phyloP scores from a whole-genome alignment of 1,284 basidiomycete species.

The Amylostereum areolatum region DNA sequence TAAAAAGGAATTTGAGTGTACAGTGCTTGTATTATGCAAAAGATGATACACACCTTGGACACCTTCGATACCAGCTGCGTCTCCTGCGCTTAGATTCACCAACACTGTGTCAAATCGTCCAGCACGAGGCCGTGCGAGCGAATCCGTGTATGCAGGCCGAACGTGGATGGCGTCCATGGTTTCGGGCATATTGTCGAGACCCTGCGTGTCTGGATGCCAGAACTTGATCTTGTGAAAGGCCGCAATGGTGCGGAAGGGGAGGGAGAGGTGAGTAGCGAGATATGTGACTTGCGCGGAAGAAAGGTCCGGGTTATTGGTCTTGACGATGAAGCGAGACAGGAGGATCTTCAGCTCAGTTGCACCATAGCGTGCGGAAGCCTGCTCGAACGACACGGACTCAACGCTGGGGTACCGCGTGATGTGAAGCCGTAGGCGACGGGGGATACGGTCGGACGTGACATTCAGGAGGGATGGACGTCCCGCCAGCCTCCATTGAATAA shows the following conservation, averaged over 20 bases:
- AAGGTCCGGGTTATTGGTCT: constrained; percentile 3
- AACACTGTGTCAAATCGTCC: not conserved
- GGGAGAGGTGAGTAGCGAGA: not conserved
- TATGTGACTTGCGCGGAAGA: not conserved
- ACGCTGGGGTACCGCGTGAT: constrained; percentile 18
- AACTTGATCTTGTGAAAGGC: constrained; percentile 13
- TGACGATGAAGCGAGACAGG: constrained; percentile 1
- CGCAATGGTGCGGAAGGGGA: constrained; percentile 1
- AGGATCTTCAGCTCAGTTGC: constrained; percentile 17
- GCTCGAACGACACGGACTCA: constrained; percentile 10
- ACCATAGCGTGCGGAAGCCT: constrained; percentile 16
- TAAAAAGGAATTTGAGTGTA: not conserved
- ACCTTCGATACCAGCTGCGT: not conserved
- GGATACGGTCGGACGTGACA: not conserved
- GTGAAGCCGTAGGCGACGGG: constrained; percentile 5
- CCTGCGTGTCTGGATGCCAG: constrained; percentile 2
- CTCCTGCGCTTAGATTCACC: not conserved
- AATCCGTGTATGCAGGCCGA: not conserved
- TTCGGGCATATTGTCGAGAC: constrained; percentile 2
- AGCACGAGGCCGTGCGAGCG: not conserved
- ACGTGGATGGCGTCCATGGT: constrained; percentile 1
- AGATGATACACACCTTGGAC: not conserved
- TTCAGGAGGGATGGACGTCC: not conserved
- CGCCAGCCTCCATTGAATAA: not conserved
- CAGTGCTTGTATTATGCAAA: not conserved